Percentiles rank a stretch among this genome's conserved stretches.
Evolutionary conservation across 129 eudicot genomes (phyloP).

Genomic region (Calendula officinalis): DNA sequence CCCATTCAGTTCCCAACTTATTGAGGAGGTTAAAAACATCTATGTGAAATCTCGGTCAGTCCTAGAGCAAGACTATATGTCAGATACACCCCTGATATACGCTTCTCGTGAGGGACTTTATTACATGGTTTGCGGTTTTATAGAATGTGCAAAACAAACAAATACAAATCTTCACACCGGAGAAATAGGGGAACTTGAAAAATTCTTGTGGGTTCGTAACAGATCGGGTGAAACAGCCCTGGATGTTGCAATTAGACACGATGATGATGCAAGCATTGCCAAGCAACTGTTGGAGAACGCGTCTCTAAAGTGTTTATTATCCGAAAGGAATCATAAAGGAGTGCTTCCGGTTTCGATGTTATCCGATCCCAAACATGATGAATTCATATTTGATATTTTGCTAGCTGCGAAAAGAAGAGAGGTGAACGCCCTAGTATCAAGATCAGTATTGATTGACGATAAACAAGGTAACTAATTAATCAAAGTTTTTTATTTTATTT

Average conservation of each 20-base stretch:
- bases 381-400: neutral
- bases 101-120: too few species aligned
- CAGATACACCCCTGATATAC: too few species aligned
- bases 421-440: neutral
- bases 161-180: neutral
- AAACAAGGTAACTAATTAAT: slow-evolving; percentile 11
- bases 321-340: neutral
- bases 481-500: too few species aligned
- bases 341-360: slow-evolving; percentile 5
- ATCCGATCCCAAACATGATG: neutral
- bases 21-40: too few species aligned
- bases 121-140: neutral
- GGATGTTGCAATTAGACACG: neutral
- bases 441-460: neutral
- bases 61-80: too few species aligned
- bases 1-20: too few species aligned
- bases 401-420: neutral
- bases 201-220: slow-evolving; percentile 3
- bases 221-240: neutral
- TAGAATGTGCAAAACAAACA: neutral
- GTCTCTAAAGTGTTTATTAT: slow-evolving; percentile 1
- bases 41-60: too few species aligned
- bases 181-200: neutral
- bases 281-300: neutral
- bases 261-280: neutral